Evolutionary conservation across 805 yeast species (phyloP), one percentile per base, ranked within the genome.

Genomic region (Yamadazyma sp.): DNA sequence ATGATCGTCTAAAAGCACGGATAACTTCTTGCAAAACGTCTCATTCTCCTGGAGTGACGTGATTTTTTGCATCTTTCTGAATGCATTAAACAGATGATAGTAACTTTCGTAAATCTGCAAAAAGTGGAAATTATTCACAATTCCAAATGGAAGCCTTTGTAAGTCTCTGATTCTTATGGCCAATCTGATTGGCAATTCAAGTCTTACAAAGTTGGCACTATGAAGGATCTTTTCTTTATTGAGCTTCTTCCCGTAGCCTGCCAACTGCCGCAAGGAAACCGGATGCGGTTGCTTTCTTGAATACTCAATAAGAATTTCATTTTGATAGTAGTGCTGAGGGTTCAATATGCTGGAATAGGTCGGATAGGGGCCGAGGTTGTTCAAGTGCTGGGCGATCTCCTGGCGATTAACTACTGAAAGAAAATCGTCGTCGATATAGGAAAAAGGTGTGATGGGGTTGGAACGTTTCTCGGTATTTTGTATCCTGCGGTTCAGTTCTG

Each of bases 21-120:
- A 71, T 39, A 90, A 64, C 37, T 78, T 73, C 17, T 67, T 66
- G 54, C 95, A 82, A 57, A 91, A 90, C 47, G 61, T 62, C 27
- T 77, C 80, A 55, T 91, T 91, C 37, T 88, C 95, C 25, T 82
- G 80, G 24, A 88, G 59, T 0, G 84, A 77, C 19, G 71, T 68
- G 43, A 93, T 83, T 19, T 71, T 60, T 2, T 86, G 84, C 33
- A 82, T 75, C 58, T 77, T 81, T 43, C 98, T 73, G 51, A 91
- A 84, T 35, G 84, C 77, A 57, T 89, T 89, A 65, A 91, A 91
- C 50, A 90, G 88, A 50, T 81, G 81, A 55, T 87, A 85, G 58
- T 91, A 91, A 44, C 88, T 78, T 55, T 88, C 95, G 59, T 91
- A 91, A 15, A 90, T 93, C 51, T 84, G 86, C 8, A 84, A 82